Conservation (phyloP, 1,284 basidiomycete species). For the Termitomyces sp. region DNA sequence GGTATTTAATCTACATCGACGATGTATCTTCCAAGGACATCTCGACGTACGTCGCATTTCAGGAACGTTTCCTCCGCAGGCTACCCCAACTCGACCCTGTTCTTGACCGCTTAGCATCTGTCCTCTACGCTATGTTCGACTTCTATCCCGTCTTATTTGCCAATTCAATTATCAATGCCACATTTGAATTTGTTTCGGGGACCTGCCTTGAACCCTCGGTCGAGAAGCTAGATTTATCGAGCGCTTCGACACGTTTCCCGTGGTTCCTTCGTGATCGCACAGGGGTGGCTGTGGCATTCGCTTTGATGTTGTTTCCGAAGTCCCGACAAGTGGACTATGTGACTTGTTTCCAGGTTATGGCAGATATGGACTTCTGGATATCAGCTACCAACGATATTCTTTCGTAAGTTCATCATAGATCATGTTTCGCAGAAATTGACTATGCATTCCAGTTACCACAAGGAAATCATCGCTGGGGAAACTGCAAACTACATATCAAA, state of each 20-base stretch:
- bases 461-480: constrained; percentile 11
- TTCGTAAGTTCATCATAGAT: constrained; percentile 3
- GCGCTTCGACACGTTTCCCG: constrained; percentile 9
- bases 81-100: constrained; percentile 15
- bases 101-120: constrained; percentile 8
- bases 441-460: constrained; percentile 6
- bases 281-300: constrained; percentile 10
- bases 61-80: constrained; percentile 12
- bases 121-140: constrained; percentile 10
- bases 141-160: constrained; percentile 12
- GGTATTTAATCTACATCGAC: constrained; percentile 16
- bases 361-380: constrained; percentile 17
- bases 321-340: constrained; percentile 6
- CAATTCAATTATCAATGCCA: constrained; percentile 13
- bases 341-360: constrained; percentile 10
- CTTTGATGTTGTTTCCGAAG: constrained; percentile 14
- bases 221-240: not conserved
- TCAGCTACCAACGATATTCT: constrained; percentile 12
- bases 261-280: constrained; percentile 15
- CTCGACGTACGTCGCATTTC: constrained; percentile 7
- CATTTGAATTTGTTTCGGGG: constrained; percentile 12
- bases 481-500: constrained; percentile 11
- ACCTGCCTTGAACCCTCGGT: constrained; percentile 13
- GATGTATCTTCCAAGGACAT: constrained; percentile 18
- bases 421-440: not conserved